Evolutionary conservation across 345 rosid genomes (phyloP), one percentile per base, ranked within the genome.

Genomic region (Microthlaspi erraticum): DNA sequence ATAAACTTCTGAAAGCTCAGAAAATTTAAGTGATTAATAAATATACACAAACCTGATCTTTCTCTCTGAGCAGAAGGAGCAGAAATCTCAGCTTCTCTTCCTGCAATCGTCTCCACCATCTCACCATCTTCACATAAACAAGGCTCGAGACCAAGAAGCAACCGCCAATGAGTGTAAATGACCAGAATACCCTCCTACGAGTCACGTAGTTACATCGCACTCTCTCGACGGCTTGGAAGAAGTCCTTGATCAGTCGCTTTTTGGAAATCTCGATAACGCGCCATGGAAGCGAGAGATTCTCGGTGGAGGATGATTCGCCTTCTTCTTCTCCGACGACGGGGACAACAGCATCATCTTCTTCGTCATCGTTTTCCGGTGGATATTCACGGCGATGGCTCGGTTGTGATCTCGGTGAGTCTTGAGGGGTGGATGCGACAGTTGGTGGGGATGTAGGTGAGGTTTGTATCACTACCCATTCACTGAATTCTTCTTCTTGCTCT

Each of bases 391-490:
- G 12, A 2, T 61, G 75, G 70, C 54, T 62, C 55, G 53, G 46
- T 37, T 62, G 70, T 61, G 41, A 37, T 53, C 37, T 18, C 2
- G 49, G 60, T 19, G 75, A 75, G 60, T 10, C 14, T 38, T 8
- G 70, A 75, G 32, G 71, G 66, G 61, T 63, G 63, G 48, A 46
- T 55, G 42, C 10, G 71, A 20, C 66, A 42, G 1, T 11, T 55
- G 16, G 5, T 54, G 41, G 1, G 16, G 31, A 29, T 38, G 6
- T 75, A 14, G 74, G 59, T 10, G 79, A 68, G 20, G 57, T 37
- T 75, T 45, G 65, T 63, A 76, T 59, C 14, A 64, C 58, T 43
- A 59, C 77, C 80, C 80, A 77, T 58, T 71, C 80, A 52, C 68
- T 71, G 26, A 36, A 36, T 20, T 71, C 72, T 38, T 71, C 80